Conservation (phyloP, 306 rosid genomes). For the Medicago lupulina region DNA sequence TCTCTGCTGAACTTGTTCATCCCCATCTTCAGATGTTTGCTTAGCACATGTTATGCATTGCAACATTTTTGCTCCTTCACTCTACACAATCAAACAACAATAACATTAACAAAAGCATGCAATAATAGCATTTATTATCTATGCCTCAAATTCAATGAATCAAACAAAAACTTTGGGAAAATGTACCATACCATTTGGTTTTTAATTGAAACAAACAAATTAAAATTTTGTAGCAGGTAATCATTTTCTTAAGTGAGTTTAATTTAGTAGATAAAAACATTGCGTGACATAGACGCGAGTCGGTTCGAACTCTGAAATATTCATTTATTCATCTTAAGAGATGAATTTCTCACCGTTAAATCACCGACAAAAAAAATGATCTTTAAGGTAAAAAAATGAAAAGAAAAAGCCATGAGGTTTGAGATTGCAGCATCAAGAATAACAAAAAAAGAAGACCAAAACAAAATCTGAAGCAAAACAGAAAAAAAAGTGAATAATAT, state of each 20-base stretch:
- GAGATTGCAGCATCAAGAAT: too few species aligned
- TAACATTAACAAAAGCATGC: neutral
- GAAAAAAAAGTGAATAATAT: neutral
- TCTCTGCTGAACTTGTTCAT: constrained; percentile 61
- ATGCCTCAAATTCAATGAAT: too few species aligned
- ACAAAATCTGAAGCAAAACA: neutral
- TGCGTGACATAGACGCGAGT: too few species aligned
- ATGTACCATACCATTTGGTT: neutral
- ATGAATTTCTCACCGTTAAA: too few species aligned
- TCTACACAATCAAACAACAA: constrained; percentile 46
- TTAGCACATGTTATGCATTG: constrained; percentile 90
- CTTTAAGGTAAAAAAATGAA: neutral
- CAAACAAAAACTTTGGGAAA: neutral
- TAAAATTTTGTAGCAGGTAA: too few species aligned
- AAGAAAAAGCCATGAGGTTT: too few species aligned
- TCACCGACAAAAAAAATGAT: neutral
- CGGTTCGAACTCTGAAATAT: too few species aligned
- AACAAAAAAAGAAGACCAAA: neutral
- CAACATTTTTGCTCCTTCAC: constrained; percentile 62
- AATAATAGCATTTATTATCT: neutral
- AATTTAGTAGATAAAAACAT: too few species aligned
- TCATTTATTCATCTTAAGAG: too few species aligned
- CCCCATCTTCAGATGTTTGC: constrained; percentile 41
- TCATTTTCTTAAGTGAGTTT: too few species aligned
- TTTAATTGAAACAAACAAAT: neutral